Percentiles rank a stretch among this genome's conserved stretches.
Evolutionary conservation across 805 yeast species (phyloP).

Genomic region (Zygosaccharomyces bisporus): DNA sequence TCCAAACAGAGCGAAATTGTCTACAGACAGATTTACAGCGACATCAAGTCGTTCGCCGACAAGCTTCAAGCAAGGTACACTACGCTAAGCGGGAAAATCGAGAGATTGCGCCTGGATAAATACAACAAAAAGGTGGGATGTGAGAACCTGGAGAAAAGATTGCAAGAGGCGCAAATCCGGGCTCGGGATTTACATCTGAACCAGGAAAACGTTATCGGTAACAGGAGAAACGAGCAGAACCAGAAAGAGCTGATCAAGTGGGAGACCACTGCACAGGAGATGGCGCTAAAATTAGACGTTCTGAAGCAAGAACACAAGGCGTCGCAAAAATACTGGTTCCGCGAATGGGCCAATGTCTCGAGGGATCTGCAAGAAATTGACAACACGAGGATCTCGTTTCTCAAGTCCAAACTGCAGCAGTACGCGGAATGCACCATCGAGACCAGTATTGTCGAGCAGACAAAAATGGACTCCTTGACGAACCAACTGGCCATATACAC

Average conservation of each 20-base stretch:
- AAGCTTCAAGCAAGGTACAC: constrained; percentile 29
- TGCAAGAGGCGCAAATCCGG: constrained; percentile 25
- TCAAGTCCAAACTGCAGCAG: constrained; percentile 30
- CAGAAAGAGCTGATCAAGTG: constrained; percentile 32
- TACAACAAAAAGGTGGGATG: constrained; percentile 30
- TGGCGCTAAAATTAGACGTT: constrained; percentile 27
- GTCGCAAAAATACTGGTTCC: constrained; percentile 32
- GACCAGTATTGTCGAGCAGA: constrained; percentile 29
- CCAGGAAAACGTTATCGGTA: constrained; percentile 31
- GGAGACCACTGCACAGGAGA: constrained; percentile 28
- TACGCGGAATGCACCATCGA: constrained; percentile 28
- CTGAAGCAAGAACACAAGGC: constrained; percentile 33
- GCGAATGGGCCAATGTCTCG: constrained; percentile 32
- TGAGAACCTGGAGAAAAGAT: constrained; percentile 25
- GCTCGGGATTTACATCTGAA: constrained; percentile 33
- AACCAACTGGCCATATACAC: constrained; percentile 28
- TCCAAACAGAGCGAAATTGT: constrained; percentile 32
- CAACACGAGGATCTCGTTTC: constrained; percentile 26
- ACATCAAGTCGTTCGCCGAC: constrained; percentile 26
- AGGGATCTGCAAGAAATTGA: constrained; percentile 33
- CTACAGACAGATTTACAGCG: constrained; percentile 24
- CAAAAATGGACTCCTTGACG: constrained; percentile 27
- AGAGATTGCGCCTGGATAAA: constrained; percentile 30
- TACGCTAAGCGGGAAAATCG: constrained; percentile 31
- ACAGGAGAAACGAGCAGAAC: constrained; percentile 28